Conservation (phyloP, 2,329 filamentous ascomycete species). For the Pseudocercospora vitis region DNA sequence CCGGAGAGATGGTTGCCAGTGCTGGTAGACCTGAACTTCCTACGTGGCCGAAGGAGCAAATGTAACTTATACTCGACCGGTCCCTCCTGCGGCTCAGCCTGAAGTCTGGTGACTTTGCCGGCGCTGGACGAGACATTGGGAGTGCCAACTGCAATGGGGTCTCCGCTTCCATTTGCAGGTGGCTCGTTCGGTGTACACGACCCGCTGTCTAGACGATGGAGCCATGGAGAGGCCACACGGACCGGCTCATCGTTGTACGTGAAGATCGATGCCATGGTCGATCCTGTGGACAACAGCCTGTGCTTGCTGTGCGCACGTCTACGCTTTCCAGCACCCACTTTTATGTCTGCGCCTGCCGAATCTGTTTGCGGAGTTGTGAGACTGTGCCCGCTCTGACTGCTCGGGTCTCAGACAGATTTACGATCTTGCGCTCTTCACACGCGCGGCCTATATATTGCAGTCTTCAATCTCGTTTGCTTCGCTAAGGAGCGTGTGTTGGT, state of each 20-base stretch:
- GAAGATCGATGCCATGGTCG: slow-evolving; percentile 87
- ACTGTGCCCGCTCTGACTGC: too few relatives aligned
- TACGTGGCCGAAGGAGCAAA: slow-evolving; percentile 74
- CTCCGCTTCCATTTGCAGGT: neutral
- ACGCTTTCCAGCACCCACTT: too few relatives aligned
- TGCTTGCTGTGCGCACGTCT: too few relatives aligned
- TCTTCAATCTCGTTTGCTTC: slow-evolving; percentile 19
- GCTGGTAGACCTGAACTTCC: slow-evolving; percentile 70
- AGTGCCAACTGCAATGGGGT: neutral
- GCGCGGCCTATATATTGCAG: slow-evolving; percentile 4
- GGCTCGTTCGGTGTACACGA: neutral
- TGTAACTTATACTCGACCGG: slow-evolving; percentile 97
- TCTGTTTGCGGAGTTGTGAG: too few relatives aligned
- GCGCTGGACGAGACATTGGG: neutral
- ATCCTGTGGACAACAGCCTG: neutral
- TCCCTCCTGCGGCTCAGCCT: slow-evolving; percentile 89
- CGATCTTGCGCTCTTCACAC: slow-evolving; percentile 15
- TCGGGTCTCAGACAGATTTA: too few relatives aligned
- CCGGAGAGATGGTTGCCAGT: slow-evolving; percentile 58
- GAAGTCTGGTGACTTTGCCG: slow-evolving; percentile 65
- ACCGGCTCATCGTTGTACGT: slow-evolving; percentile 89
- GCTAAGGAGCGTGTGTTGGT: slow-evolving; percentile 52
- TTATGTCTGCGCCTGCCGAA: too few relatives aligned
- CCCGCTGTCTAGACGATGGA: slow-evolving; percentile 42
- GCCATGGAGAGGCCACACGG: slow-evolving; percentile 88